phyloP scores from a whole-genome alignment of 306 rosid species.

The Inga leiocalycina region DNA sequence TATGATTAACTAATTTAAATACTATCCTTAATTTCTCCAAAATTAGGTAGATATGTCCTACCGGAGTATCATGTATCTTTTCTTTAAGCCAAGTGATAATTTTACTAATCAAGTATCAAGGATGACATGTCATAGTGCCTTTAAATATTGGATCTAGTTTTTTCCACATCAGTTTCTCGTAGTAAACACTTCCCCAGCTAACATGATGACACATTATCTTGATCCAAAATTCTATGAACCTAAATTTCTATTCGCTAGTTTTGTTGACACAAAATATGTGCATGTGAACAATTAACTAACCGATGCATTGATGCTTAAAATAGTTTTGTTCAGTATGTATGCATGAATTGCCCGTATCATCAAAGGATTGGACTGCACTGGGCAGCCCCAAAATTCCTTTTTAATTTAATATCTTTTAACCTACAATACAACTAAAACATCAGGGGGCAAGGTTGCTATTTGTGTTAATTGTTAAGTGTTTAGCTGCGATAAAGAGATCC shows the following conservation, averaged over 20 bases:
- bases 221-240: slow-evolving; percentile 1
- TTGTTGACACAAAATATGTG: background rate
- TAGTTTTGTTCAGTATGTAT: background rate
- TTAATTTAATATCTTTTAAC: slow-evolving; percentile 22
- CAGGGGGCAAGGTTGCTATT: slow-evolving; percentile 2
- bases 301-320: background rate
- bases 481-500: slow-evolving; percentile 10
- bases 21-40: too few relatives aligned
- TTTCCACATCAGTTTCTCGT: slow-evolving; percentile 1
- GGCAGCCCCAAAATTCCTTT: background rate
- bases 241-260: background rate
- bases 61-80: background rate
- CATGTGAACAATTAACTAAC: background rate
- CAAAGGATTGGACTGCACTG: background rate
- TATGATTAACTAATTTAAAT: too few relatives aligned
- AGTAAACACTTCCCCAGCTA: background rate
- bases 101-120: background rate
- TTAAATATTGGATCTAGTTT: slow-evolving; percentile 1
- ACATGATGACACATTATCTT: background rate
- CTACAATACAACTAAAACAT: slow-evolving; percentile 19
- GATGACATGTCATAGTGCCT: background rate
- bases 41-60: too few relatives aligned
- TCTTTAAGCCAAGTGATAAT: background rate
- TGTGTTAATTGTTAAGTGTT: background rate
- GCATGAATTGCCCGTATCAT: background rate